Percentiles rank a stretch among this genome's conserved stretches.
These are phyloP conservation scores for Holtermannia corniformis DNA, from an alignment of 768 basidiomycete genomes.

Conservation along the genomic window DNA sequence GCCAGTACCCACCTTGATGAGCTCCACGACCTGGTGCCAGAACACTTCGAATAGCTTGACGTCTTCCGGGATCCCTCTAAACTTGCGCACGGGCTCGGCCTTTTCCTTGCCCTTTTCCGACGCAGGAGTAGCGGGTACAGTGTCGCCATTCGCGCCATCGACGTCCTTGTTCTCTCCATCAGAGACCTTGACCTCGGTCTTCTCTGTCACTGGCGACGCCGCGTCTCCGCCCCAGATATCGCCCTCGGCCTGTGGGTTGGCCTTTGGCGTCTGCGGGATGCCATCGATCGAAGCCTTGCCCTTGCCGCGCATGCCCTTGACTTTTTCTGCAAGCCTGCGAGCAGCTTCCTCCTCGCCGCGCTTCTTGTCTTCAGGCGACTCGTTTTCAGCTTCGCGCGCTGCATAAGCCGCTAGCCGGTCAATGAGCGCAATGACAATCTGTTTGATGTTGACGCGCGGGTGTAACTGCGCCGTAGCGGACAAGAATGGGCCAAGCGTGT, in stretches of 20 bases:
- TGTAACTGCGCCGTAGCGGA: conserved; percentile 92
- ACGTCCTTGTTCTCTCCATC: conserved; percentile 24
- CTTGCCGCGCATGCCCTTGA: conserved; percentile 61
- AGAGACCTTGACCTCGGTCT: conserved; percentile 14
- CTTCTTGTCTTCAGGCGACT: conserved; percentile 89
- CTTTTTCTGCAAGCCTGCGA: conserved; percentile 73
- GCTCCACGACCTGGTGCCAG: conserved; percentile 95
- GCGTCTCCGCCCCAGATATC: conserved; percentile 17
- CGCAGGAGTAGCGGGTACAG: conserved; percentile 19
- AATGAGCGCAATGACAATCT: conserved; percentile 94
- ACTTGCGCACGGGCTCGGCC: conserved; percentile 52
- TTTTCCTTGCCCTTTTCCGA: conserved; percentile 40
- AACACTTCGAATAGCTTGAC: conserved; percentile 96
- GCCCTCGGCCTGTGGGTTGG: conserved; percentile 14
- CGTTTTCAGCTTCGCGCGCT: conserved; percentile 91
- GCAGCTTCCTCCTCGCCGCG: conserved; percentile 88
- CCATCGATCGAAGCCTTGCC: conserved; percentile 42
- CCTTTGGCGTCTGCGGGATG: background rate
- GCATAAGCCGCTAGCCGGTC: conserved; percentile 93
- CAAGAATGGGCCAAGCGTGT: conserved; percentile 90
- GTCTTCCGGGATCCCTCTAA: conserved; percentile 88
- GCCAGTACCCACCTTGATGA: conserved; percentile 67
- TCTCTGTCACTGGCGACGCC: conserved; percentile 7
- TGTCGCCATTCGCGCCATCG: conserved; percentile 5
- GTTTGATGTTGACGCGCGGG: conserved; percentile 96